Percentiles rank a stretch among this genome's conserved stretches.
These are phyloP conservation scores for Prunus fruticosa DNA, from an alignment of 306 rosid genomes.

Conservation along the genomic window DNA sequence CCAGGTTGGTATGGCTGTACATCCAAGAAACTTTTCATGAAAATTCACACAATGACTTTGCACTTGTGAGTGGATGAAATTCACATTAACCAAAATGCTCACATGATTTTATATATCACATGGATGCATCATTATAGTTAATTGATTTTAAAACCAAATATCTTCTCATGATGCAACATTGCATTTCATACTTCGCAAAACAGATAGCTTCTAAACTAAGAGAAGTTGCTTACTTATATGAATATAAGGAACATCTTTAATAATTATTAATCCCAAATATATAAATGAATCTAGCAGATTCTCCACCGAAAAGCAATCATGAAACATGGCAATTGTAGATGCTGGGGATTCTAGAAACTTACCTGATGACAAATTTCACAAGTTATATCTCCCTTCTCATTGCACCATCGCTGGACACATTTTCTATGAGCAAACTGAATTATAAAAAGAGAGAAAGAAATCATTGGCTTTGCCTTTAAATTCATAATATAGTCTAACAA, in stretches of 20 bases:
- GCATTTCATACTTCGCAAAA: neutral
- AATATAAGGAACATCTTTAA: neutral
- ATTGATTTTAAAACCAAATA: neutral
- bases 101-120: neutral
- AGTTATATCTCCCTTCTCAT: constrained; percentile 60
- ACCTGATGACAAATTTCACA: constrained; percentile 75
- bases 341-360: constrained; percentile 8
- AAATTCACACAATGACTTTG: neutral
- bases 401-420: constrained; percentile 71
- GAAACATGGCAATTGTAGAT: neutral
- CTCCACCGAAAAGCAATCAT: neutral
- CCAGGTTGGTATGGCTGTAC: constrained; percentile 47
- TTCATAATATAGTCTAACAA: neutral
- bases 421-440: constrained; percentile 61
- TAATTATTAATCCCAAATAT: neutral
- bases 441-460: neutral
- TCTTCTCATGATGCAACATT: neutral
- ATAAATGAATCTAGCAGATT: neutral
- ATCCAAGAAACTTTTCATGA: constrained; percentile 1
- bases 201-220: neutral
- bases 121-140: neutral
- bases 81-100: neutral
- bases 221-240: constrained; percentile 7
- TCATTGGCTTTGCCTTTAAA: neutral
- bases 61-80: neutral